Evolutionary conservation across 306 rosid genomes (phyloP).

Genomic region (Vachellia collinsii): DNA sequence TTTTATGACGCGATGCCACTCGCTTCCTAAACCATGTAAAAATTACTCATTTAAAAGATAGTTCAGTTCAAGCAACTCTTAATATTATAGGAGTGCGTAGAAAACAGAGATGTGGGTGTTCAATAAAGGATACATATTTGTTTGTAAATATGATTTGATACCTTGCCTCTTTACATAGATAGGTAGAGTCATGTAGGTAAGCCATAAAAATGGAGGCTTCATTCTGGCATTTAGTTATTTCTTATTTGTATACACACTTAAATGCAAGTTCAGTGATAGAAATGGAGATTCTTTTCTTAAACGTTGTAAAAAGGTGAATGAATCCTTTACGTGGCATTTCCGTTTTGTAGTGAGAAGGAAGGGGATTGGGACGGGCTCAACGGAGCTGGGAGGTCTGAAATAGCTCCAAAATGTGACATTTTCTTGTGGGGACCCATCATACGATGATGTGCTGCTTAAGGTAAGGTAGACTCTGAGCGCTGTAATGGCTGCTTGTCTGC

Average conservation of each 20-base stretch:
- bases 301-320: slow-evolving; percentile 41
- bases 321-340: slow-evolving; percentile 48
- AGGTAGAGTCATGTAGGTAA: not conserved
- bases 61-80: not conserved
- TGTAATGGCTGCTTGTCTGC: not conserved
- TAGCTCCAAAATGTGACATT: not conserved
- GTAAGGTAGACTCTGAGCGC: not conserved
- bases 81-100: not conserved
- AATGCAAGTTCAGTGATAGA: not conserved
- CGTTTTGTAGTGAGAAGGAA: slow-evolving; percentile 21
- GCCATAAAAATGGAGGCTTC: not conserved
- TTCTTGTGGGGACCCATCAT: not conserved
- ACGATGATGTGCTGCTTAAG: not conserved
- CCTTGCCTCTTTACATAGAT: slow-evolving; percentile 9
- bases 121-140: not conserved
- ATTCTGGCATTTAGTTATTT: too few relatives aligned
- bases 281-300: slow-evolving; percentile 48
- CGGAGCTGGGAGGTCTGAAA: not conserved
- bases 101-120: not conserved
- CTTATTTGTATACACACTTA: not conserved
- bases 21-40: slow-evolving; percentile 9
- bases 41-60: not conserved
- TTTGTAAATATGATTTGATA: not conserved
- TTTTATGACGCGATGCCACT: slow-evolving; percentile 15
- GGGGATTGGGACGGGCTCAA: slow-evolving; percentile 27